Conservation (phyloP, 441 rosid species). For the Jatropha multifida region DNA sequence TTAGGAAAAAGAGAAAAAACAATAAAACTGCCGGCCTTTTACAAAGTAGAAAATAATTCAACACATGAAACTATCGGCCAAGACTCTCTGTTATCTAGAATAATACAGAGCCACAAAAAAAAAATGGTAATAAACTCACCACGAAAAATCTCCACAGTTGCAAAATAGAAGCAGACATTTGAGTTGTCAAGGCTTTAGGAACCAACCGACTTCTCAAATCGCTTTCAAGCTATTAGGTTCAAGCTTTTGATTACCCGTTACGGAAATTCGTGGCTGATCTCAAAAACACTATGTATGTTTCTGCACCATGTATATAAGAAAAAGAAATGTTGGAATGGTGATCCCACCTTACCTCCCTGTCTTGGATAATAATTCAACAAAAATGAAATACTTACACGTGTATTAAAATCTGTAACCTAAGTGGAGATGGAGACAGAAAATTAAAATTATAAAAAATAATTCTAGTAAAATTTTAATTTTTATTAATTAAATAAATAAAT, state of each 20-base stretch:
- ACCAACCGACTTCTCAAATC: constrained; percentile 21
- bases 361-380: too few relatives aligned
- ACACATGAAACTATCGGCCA: constrained; percentile 26
- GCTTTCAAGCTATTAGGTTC: constrained; percentile 30
- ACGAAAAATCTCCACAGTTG: neutral
- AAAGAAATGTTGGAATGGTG: too few relatives aligned
- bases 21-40: constrained; percentile 13
- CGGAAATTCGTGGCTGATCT: constrained; percentile 34
- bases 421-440: too few relatives aligned
- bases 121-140: neutral
- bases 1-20: neutral
- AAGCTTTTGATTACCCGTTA: constrained; percentile 29
- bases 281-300: too few relatives aligned
- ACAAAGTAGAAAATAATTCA: neutral
- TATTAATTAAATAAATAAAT: too few relatives aligned
- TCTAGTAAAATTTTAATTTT: too few relatives aligned
- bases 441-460: too few relatives aligned
- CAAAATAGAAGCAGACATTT: neutral
- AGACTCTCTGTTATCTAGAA: constrained; percentile 8
- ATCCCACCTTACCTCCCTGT: too few relatives aligned
- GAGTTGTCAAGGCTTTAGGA: neutral
- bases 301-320: too few relatives aligned
- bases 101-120: constrained; percentile 24
- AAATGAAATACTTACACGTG: too few relatives aligned
- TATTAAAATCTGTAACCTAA: too few relatives aligned